phyloP scores from a whole-genome alignment of 768 basidiomycete species.

The Trametes cinnabarina region DNA sequence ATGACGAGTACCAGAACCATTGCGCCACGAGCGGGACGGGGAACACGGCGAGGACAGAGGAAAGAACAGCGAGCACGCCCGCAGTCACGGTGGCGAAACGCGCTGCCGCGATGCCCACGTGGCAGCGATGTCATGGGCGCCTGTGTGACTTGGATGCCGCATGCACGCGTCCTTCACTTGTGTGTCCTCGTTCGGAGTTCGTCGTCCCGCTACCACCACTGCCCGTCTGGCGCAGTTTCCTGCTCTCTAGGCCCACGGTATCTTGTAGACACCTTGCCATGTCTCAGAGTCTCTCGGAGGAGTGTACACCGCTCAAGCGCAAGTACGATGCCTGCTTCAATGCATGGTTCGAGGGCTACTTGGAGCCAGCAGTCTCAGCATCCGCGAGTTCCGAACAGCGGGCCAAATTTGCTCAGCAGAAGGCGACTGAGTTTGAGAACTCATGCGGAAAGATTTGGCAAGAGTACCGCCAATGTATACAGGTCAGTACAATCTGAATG shows the following conservation, averaged over 20 bases:
- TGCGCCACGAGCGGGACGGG: slow-evolving; percentile 17
- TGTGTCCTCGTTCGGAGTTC: slow-evolving; percentile 10
- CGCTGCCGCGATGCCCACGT: slow-evolving; percentile 4
- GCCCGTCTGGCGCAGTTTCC: neutral
- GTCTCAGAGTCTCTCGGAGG: slow-evolving; percentile 76
- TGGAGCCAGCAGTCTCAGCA: slow-evolving; percentile 70
- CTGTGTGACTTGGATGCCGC: slow-evolving; percentile 10
- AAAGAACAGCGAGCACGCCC: neutral
- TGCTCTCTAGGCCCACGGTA: neutral
- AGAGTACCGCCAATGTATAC: slow-evolving; percentile 76
- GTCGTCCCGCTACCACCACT: neutral
- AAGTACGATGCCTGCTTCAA: slow-evolving; percentile 95
- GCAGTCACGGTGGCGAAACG: neutral
- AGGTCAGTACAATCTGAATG: slow-evolving; percentile 49
- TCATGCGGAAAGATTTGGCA: slow-evolving; percentile 85
- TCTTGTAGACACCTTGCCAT: too few species aligned
- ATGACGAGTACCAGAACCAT: slow-evolving; percentile 94
- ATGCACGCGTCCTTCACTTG: slow-evolving; percentile 3
- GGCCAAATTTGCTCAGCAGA: slow-evolving; percentile 63
- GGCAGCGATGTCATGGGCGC: slow-evolving; percentile 18
- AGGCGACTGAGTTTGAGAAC: slow-evolving; percentile 84
- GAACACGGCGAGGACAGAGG: neutral
- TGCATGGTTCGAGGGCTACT: slow-evolving; percentile 95
- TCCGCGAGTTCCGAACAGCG: slow-evolving; percentile 48
- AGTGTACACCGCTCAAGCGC: slow-evolving; percentile 89